Conservation (phyloP, 495 filamentous ascomycete species). For the Aspergillus nidulans region DNA sequence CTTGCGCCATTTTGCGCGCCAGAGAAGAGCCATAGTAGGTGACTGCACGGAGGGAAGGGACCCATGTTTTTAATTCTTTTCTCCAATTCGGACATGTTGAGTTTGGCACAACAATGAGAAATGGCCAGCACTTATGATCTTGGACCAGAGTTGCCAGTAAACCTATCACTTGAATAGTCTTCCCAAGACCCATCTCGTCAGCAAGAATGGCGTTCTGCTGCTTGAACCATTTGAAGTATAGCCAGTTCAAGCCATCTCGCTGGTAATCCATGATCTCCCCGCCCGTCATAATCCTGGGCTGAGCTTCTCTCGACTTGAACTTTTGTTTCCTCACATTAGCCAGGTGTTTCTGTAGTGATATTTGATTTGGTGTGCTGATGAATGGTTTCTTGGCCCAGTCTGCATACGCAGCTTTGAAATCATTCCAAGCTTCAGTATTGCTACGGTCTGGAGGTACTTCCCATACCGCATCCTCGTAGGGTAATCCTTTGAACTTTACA, state of each 20-base stretch:
- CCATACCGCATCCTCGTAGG: conserved; percentile 90
- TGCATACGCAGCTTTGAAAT: conserved; percentile 76
- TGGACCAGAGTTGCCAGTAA: conserved; percentile 74
- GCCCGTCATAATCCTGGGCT: conserved; percentile 68
- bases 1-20: conserved; percentile 63
- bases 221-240: conserved; percentile 84
- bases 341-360: conserved; percentile 56
- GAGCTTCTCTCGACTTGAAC: conserved; percentile 66
- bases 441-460: conserved; percentile 70
- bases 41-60: conserved; percentile 78
- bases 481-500: conserved; percentile 93
- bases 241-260: conserved; percentile 90
- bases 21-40: conserved; percentile 77
- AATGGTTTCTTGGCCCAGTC: conserved; percentile 77
- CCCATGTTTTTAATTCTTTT: conserved; percentile 93
- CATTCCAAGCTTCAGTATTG: conserved; percentile 66
- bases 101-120: conserved; percentile 89
- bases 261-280: conserved; percentile 93
- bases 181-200: conserved; percentile 98
- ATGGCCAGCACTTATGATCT: conserved; percentile 83
- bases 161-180: conserved; percentile 92
- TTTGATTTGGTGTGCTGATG: conserved; percentile 52
- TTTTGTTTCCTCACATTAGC: conserved; percentile 54
- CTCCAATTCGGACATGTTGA: conserved; percentile 96
- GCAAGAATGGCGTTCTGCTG: conserved; percentile 88